Conservation (phyloP, 139 green algal genomes). For the Picochlorum costavermella region DNA sequence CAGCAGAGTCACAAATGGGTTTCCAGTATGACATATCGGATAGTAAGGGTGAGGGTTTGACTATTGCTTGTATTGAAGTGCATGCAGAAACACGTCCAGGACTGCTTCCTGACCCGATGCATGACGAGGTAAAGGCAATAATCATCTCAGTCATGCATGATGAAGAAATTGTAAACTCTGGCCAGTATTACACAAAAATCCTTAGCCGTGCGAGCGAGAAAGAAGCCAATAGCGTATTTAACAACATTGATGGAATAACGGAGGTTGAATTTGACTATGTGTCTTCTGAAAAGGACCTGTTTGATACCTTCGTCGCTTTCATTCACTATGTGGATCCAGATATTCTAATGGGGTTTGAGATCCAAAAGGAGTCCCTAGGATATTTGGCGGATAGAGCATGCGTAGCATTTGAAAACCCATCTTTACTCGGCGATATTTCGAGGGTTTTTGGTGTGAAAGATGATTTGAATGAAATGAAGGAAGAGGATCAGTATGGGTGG, state of each 20-base stretch:
- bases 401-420: slow-evolving; percentile 22
- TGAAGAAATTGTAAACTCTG: slow-evolving; percentile 31
- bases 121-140: slow-evolving; percentile 62
- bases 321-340: slow-evolving; percentile 79
- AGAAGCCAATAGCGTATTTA: neutral
- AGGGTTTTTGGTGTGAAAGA: slow-evolving; percentile 31
- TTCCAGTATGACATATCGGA: slow-evolving; percentile 46
- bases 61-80: slow-evolving; percentile 71
- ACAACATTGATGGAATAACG: neutral
- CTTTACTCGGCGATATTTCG: slow-evolving; percentile 54
- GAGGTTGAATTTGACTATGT: slow-evolving; percentile 36
- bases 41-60: slow-evolving; percentile 64
- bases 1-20: slow-evolving; percentile 63
- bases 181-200: slow-evolving; percentile 12
- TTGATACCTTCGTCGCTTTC: slow-evolving; percentile 51
- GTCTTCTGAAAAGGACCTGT: slow-evolving; percentile 48
- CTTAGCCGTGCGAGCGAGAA: slow-evolving; percentile 8
- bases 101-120: slow-evolving; percentile 73
- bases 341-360: slow-evolving; percentile 84
- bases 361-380: slow-evolving; percentile 74
- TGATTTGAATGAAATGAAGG: slow-evolving; percentile 1
- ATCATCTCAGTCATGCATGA: slow-evolving; percentile 46
- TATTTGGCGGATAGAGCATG: slow-evolving; percentile 73
- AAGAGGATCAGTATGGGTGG: slow-evolving; percentile 56
- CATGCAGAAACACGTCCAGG: slow-evolving; percentile 54